Conservation (phyloP, 139 green algal species). For the Coelastrella sp. region DNA sequence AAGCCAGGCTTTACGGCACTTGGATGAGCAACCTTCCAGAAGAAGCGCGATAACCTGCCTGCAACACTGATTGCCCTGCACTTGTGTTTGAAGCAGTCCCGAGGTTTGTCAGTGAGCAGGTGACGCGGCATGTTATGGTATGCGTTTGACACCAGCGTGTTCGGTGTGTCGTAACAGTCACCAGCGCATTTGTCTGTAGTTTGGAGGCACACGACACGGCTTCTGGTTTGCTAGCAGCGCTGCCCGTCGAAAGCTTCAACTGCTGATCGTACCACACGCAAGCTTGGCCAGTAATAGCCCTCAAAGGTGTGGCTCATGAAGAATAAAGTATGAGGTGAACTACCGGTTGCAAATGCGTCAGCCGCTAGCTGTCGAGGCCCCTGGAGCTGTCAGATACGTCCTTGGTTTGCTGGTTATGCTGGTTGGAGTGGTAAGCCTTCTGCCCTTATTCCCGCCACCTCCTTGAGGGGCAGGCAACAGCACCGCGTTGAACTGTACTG, state of each 20-base stretch:
- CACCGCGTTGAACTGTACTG: neutral
- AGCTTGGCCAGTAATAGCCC: neutral
- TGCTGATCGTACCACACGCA: neutral
- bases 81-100: neutral
- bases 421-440: constrained; percentile 53
- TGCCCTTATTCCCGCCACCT: neutral
- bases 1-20: too few species aligned
- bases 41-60: too few species aligned
- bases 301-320: neutral
- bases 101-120: neutral
- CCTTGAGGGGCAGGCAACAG: neutral
- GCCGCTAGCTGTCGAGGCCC: constrained; percentile 27
- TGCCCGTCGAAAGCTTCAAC: too few species aligned
- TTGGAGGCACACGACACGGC: too few species aligned
- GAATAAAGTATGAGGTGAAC: too few species aligned
- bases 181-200: too few species aligned
- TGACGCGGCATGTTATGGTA: neutral
- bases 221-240: too few species aligned
- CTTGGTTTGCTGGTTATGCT: constrained; percentile 56
- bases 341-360: neutral
- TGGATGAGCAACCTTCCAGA: too few species aligned
- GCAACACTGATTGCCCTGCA: too few species aligned
- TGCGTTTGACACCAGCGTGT: neutral
- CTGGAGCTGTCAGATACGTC: constrained; percentile 47
- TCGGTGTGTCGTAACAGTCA: too few species aligned